These are phyloP conservation scores for Lactarius psammicola DNA, from an alignment of 768 basidiomycete species.

Conservation along the genomic window DNA sequence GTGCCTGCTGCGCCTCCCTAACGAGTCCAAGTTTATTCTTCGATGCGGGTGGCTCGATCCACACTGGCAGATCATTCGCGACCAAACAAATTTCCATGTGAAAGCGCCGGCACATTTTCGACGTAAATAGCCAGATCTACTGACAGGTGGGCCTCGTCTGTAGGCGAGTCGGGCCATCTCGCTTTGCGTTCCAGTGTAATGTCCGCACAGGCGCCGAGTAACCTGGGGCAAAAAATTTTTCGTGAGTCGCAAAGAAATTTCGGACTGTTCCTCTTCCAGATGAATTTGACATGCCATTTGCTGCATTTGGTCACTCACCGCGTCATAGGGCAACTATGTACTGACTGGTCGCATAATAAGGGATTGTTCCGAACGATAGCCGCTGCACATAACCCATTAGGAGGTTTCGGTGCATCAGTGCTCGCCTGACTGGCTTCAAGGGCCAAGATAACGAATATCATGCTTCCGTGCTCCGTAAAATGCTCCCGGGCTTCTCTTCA, in stretches of 20 bases:
- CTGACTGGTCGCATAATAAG: neutral
- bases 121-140: neutral
- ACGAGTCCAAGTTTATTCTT: no score
- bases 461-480: neutral
- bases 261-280: neutral
- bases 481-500: neutral
- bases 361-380: neutral
- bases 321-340: neutral
- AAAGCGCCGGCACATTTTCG: neutral
- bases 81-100: neutral
- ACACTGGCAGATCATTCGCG: neutral
- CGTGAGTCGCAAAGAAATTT: neutral
- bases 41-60: neutral
- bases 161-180: no score
- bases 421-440: neutral
- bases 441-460: neutral
- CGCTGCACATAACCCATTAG: neutral
- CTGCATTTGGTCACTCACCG: neutral
- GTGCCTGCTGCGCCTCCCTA: neutral
- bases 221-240: neutral
- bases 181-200: neutral
- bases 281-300: neutral
- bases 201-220: neutral
- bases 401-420: neutral
- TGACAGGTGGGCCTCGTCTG: neutral